These are phyloP conservation scores for Ramalina peruviana DNA, from an alignment of 495 filamentous ascomycete species.

Conservation along the genomic window DNA sequence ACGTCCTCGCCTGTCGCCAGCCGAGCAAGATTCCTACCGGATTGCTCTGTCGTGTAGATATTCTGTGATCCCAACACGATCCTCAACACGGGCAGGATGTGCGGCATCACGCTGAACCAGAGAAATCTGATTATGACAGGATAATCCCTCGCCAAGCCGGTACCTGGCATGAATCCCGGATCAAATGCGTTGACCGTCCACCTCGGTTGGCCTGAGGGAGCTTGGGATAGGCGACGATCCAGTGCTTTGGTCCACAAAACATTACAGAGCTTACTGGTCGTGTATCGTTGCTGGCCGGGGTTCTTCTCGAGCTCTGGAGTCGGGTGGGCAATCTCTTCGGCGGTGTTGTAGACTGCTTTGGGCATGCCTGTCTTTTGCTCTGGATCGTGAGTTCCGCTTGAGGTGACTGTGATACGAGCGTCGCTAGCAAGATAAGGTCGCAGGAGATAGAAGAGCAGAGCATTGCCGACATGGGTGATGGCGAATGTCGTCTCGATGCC, in stretches of 20 bases:
- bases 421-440: slow-evolving; percentile 30
- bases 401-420: slow-evolving; percentile 30
- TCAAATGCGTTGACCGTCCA: slow-evolving; percentile 28
- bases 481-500: slow-evolving; percentile 32
- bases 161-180: slow-evolving; percentile 35
- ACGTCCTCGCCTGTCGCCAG: slow-evolving; percentile 19
- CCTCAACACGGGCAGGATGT: slow-evolving; percentile 22
- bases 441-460: slow-evolving; percentile 38
- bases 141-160: slow-evolving; percentile 24
- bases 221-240: slow-evolving; percentile 18
- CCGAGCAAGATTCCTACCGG: slow-evolving; percentile 23
- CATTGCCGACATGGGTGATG: slow-evolving; percentile 28
- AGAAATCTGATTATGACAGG: slow-evolving; percentile 8
- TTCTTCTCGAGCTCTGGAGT: slow-evolving; percentile 9
- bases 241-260: slow-evolving; percentile 30
- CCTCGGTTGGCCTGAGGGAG: slow-evolving; percentile 9
- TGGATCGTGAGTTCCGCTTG: slow-evolving; percentile 25
- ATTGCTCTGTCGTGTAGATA: slow-evolving; percentile 25
- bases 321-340: slow-evolving; percentile 23
- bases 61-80: slow-evolving; percentile 16
- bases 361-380: slow-evolving; percentile 20
- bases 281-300: slow-evolving; percentile 20
- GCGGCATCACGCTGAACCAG: slow-evolving; percentile 25
- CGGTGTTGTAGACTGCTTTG: slow-evolving; percentile 19
- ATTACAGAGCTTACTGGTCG: slow-evolving; percentile 17